Base-by-base conservation (phyloP, 2,329 filamentous ascomycete species). In the Neopestalotiopsis sp. region DNA sequence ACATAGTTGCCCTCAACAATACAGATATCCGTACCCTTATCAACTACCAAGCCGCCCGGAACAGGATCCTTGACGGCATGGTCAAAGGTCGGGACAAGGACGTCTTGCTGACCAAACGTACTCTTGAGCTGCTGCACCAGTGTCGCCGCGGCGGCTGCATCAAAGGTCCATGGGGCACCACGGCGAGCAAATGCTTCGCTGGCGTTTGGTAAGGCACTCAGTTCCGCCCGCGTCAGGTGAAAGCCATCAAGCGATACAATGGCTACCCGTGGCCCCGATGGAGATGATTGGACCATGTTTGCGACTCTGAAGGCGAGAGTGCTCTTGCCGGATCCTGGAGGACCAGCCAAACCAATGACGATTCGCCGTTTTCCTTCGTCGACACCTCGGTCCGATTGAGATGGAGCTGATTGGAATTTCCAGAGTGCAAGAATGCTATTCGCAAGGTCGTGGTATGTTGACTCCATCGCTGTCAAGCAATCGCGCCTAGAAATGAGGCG, bases 81-180 rank as follows among this genome's bases (percentile, higher is more conserved):
- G 63, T 76, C 73, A 67, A 76, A 74, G 4, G 72, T 73, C 17
- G 74, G 74, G 4, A 70, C 71, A 4, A 65, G 49, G 13, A 76
- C 68, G 5, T 63, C 58, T 3, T 64, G 45, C 6, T 59, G 45
- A n/a, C 66, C 59, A 30, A 20, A 38, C 56, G 13, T 17, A 30
- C 38, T 38, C 42, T 67, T 49, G 13, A 78, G 71, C 10, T 61
- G 62, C 14, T 66, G 68, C 1, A 75, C 71, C 12, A 78, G 68
- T 4, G 45, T 67, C 24, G 73, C 73, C 28, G 73, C 72, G 45
- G n/a, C 1, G 67, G 67, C 70, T 6, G 71, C 75, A 67, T 79
- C 76, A 69, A 79, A 80, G 0, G 78, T 79, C 76, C 77, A 80
- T 12, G 76, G 75, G 2, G 78, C 77, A 17, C 78, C 78, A n/a